Evolutionary conservation across 441 rosid genomes (phyloP).

Genomic region (Croton laevigatus): DNA sequence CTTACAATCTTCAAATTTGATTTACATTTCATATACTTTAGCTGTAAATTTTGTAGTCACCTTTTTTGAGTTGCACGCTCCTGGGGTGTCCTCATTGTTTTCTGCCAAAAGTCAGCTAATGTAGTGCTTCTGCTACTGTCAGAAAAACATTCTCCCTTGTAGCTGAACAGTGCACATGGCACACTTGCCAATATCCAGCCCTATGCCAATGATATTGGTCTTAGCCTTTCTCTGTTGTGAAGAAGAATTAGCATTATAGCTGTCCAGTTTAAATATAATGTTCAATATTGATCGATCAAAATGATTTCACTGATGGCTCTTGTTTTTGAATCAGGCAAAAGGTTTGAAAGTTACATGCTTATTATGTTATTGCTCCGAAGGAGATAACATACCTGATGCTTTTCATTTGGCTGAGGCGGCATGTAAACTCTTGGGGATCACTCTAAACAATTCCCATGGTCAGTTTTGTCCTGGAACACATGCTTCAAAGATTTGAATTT

Average conservation of each 20-base stretch:
- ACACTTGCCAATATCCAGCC: no score
- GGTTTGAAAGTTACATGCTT: constrained; percentile 80
- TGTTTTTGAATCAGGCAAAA: constrained; percentile 54
- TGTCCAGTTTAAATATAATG: not conserved
- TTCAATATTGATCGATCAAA: not conserved
- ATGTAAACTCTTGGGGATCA: constrained; percentile 46
- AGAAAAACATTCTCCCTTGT: no score
- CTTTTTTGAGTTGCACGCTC: not conserved
- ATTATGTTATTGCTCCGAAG: constrained; percentile 92
- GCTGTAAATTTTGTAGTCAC: not conserved
- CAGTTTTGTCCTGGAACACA: constrained; percentile 17
- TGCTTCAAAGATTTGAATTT: not conserved
- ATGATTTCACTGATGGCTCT: constrained; percentile 18
- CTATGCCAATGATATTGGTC: no score
- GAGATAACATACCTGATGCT: constrained; percentile 84
- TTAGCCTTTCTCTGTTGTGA: no score
- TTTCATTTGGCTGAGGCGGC: constrained; percentile 74
- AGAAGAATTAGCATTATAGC: no score
- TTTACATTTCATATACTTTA: not conserved
- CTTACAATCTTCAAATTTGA: not conserved
- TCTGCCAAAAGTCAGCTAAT: no score
- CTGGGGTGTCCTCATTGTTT: not conserved
- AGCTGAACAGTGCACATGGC: no score
- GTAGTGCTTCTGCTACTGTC: no score
- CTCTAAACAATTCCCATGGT: constrained; percentile 46